phyloP scores from a whole-genome alignment of 495 filamentous ascomycete species.

The Elasticomyces elasticus region DNA sequence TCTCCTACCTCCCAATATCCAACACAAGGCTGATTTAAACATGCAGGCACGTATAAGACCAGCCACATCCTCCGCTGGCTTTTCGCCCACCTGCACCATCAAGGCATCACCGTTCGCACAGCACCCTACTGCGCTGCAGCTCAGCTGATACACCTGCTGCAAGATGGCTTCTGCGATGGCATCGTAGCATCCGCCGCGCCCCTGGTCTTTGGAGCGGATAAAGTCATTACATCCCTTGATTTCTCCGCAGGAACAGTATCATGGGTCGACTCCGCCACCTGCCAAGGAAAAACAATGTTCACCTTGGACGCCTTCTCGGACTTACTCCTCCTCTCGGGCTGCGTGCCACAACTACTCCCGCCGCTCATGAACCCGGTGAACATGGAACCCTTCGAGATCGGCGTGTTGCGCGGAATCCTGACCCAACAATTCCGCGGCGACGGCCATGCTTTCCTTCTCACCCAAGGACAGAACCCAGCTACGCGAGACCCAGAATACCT shows the following conservation, averaged over 20 bases:
- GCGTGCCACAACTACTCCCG: slow-evolving; percentile 51
- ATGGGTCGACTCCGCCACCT: slow-evolving; percentile 60
- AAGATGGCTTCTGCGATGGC: slow-evolving; percentile 57
- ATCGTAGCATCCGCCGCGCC: slow-evolving; percentile 80
- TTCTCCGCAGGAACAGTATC: slow-evolving; percentile 41
- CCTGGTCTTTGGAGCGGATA: slow-evolving; percentile 76
- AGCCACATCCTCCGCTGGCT: slow-evolving; percentile 33
- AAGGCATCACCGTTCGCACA: slow-evolving; percentile 67
- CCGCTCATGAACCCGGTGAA: slow-evolving; percentile 72
- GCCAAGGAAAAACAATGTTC: slow-evolving; percentile 61
- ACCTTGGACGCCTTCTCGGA: slow-evolving; percentile 68
- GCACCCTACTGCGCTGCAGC: slow-evolving; percentile 84
- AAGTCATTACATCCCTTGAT: slow-evolving; percentile 70
- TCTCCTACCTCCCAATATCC: background rate
- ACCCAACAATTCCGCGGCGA: slow-evolving; percentile 48
- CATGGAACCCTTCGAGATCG: slow-evolving; percentile 43
- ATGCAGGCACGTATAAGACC: slow-evolving; percentile 56
- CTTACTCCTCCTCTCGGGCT: slow-evolving; percentile 74
- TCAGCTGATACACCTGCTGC: slow-evolving; percentile 78
- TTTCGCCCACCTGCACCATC: slow-evolving; percentile 59
- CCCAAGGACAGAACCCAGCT: slow-evolving; percentile 52
- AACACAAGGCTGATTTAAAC: slow-evolving; percentile 7
- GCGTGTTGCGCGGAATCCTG: slow-evolving; percentile 61
- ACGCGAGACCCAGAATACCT: slow-evolving; percentile 73
- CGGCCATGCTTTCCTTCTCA: slow-evolving; percentile 54